phyloP scores from a whole-genome alignment of 78 protist species.

The Speleostelium caveatum region DNA sequence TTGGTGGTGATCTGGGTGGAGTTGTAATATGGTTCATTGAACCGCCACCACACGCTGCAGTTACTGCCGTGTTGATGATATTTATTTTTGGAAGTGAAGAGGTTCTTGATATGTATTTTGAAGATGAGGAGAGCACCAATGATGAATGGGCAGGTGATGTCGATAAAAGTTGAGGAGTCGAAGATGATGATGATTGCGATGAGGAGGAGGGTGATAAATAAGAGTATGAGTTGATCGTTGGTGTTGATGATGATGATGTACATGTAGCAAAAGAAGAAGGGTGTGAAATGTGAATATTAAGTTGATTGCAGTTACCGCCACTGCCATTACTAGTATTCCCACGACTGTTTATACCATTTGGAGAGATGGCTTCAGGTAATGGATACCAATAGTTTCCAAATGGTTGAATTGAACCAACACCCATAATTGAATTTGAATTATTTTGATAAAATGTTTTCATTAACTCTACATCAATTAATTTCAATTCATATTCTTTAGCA shows the following conservation, averaged over 20 bases:
- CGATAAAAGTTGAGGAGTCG: not conserved
- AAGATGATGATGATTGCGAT: not conserved
- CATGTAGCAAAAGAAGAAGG: not conserved
- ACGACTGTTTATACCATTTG: too few relatives aligned
- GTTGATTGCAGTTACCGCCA: not conserved
- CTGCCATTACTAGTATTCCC: not conserved
- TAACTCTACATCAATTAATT: slow-evolving; percentile 26
- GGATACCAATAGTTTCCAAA: slow-evolving; percentile 50
- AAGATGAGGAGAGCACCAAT: too few relatives aligned
- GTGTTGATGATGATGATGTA: not conserved
- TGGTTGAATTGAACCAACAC: slow-evolving; percentile 27
- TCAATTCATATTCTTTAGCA: slow-evolving; percentile 59
- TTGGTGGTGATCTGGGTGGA: not conserved
- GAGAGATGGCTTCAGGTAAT: slow-evolving; percentile 3
- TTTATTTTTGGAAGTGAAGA: not conserved
- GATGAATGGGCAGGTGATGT: not conserved
- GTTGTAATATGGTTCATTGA: not conserved
- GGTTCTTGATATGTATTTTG: too few relatives aligned
- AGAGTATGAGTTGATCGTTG: not conserved
- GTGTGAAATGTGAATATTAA: not conserved
- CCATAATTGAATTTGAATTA: slow-evolving; percentile 27
- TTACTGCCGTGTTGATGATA: not conserved
- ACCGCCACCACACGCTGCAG: too few relatives aligned
- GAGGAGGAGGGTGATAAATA: too few relatives aligned
- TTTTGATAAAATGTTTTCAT: slow-evolving; percentile 30